Base-by-base conservation (phyloP, 192 early-diverging fungal species). In the Mortierella antarctica region DNA sequence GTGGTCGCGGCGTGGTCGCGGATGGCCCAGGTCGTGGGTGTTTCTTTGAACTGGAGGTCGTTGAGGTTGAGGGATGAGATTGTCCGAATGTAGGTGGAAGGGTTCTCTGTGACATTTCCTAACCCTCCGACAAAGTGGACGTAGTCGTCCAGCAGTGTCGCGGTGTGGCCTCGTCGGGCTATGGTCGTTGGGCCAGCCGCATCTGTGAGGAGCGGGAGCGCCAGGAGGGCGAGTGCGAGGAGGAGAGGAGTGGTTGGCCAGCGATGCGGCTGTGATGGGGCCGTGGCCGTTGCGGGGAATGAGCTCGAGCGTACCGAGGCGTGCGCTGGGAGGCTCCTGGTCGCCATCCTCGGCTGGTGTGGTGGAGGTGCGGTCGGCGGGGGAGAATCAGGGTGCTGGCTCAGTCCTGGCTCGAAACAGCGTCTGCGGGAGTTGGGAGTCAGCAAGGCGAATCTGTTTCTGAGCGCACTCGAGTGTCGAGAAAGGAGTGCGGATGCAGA, bases 71-170 rank as follows among this genome's bases (percentile, higher is more conserved):
- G 50, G 47, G 77, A 31, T 7, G 70, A 52, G 51, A 80, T 52
- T n/a, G 70, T 44, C 20, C 58, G 55, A 0, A 76, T 31, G 31
- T 4, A 20, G 70, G 65, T 13, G 5, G 52, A 11, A 0, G 41
- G 12, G 9, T 4, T 62, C 15, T 70, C 69, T 1, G 5, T 62
- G 42, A 57, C 62, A 42, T 64, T 51, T 46, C 54, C 52, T 6
- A 68, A 41, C 4, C 77, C 77, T 20, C 77, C 70, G 12, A 80
- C 61, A 70, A 72, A 72, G 70, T 80, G 52, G 39, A 80, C 31
- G 20, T 57, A 64, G 60, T 67, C 46, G 7, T 67, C 15, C 60
- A 80, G n/a, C n/a, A 72, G 41, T 0, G 77, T 80, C 42, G 50
- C 70, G 20, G 58, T 57, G 17, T 80, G 77, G 4, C 65, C 53